Conservation (phyloP, 1,139 yeast species). For the Candida albicans region DNA sequence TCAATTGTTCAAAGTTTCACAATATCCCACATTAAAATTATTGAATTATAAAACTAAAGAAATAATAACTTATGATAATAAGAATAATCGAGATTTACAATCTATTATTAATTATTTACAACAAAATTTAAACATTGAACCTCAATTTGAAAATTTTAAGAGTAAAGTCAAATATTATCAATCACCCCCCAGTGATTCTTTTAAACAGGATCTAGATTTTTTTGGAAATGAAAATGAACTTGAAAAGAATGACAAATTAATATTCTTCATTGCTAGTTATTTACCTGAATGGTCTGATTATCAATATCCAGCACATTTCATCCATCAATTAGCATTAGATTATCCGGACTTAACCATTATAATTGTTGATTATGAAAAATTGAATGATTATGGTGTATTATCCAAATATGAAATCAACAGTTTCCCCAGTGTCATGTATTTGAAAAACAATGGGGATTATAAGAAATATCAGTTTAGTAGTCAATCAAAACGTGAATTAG, state of each 20-base stretch:
- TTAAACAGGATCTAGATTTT: not conserved
- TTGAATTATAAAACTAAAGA: slow-evolving; percentile 29
- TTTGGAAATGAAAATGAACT: slow-evolving; percentile 8
- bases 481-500: slow-evolving; percentile 24
- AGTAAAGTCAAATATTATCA: slow-evolving; percentile 14
- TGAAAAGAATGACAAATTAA: slow-evolving; percentile 17
- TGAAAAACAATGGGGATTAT: slow-evolving; percentile 21
- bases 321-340: slow-evolving; percentile 28
- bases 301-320: slow-evolving; percentile 36
- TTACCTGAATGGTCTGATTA: slow-evolving; percentile 33
- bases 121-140: slow-evolving; percentile 12
- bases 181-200: no score
- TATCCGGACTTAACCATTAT: slow-evolving; percentile 21
- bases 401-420: slow-evolving; percentile 29
- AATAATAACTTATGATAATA: slow-evolving; percentile 22
- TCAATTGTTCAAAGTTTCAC: slow-evolving; percentile 24
- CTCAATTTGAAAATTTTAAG: slow-evolving; percentile 21
- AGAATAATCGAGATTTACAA: slow-evolving; percentile 24
- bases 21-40: slow-evolving; percentile 36
- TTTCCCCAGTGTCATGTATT: slow-evolving; percentile 35
- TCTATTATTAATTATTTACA: slow-evolving; percentile 18
- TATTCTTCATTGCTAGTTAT: slow-evolving; percentile 28
- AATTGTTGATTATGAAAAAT: slow-evolving; percentile 26
- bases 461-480: slow-evolving; percentile 25
- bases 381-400: slow-evolving; percentile 21